Conservation (phyloP, 352 stramenopile species). For the Stephanocyclus meneghinianus region DNA sequence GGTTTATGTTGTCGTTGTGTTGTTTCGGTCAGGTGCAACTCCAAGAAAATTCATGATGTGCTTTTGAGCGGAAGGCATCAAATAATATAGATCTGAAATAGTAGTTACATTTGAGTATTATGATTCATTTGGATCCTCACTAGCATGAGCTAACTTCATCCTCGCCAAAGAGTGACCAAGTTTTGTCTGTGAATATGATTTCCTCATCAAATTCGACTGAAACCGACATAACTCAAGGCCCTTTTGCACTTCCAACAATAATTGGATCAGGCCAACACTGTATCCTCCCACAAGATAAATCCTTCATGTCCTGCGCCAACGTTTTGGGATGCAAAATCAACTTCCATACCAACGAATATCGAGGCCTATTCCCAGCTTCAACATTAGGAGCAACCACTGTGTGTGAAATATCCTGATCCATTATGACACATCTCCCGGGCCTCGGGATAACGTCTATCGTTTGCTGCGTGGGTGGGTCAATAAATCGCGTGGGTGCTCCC, state of each 20-base stretch:
- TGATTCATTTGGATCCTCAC: background rate
- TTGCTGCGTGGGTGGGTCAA: slow-evolving; percentile 59
- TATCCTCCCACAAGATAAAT: slow-evolving; percentile 39
- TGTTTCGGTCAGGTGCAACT: slow-evolving; percentile 2
- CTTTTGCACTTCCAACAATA: slow-evolving; percentile 54
- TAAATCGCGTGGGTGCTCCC: slow-evolving; percentile 73
- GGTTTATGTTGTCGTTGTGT: background rate
- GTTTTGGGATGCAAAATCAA: slow-evolving; percentile 73
- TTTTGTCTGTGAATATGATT: too few species aligned
- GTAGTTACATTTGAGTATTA: background rate
- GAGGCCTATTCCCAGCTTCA: slow-evolving; percentile 54
- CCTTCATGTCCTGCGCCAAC: slow-evolving; percentile 55
- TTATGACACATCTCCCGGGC: slow-evolving; percentile 65
- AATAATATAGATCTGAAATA: too few species aligned
- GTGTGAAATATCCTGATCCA: slow-evolving; percentile 80
- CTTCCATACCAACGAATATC: slow-evolving; percentile 81
- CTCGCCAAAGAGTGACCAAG: too few species aligned
- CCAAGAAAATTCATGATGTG: background rate
- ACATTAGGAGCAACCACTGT: slow-evolving; percentile 63
- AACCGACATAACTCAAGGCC: too few species aligned
- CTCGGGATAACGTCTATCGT: slow-evolving; percentile 49
- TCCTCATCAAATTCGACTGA: too few species aligned
- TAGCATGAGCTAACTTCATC: too few species aligned
- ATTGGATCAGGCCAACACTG: slow-evolving; percentile 42
- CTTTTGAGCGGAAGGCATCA: background rate